A percentile compares a stretch with the other conserved stretches of the same genome.
Conservation (phyloP, 1,284 basidiomycete genomes). For the Rhodotorula sp. region DNA sequence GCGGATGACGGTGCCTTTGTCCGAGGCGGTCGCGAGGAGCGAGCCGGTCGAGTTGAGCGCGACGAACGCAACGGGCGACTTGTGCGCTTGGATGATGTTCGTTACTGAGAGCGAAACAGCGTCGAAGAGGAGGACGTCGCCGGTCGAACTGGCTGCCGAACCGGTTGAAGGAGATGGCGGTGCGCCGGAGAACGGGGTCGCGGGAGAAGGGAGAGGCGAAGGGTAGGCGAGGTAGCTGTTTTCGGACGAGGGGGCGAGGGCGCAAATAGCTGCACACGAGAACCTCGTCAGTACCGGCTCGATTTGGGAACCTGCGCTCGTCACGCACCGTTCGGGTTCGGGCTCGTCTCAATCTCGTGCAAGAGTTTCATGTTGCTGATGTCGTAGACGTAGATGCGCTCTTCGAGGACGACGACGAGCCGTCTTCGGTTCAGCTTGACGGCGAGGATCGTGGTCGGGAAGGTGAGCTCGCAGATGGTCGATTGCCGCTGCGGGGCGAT, state of each 20-base stretch:
- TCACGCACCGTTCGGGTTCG: constrained; percentile 81
- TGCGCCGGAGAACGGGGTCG: constrained; percentile 59
- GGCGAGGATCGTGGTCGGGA: constrained; percentile 90
- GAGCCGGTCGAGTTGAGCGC: constrained; percentile 84
- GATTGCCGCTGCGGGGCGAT: constrained; percentile 72
- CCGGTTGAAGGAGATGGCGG: constrained; percentile 49
- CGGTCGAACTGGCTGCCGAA: constrained; percentile 54
- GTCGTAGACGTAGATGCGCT: constrained; percentile 98
- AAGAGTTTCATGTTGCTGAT: constrained; percentile 97
- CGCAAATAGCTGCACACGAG: constrained; percentile 73
- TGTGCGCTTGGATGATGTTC: constrained; percentile 97
- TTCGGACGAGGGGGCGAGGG: constrained; percentile 92
- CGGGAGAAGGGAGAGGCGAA: constrained; percentile 82
- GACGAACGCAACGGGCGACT: constrained; percentile 83
- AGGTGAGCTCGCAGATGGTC: constrained; percentile 97
- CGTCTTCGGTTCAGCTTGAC: constrained; percentile 97
- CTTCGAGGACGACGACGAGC: constrained; percentile 90
- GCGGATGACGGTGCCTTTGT: constrained; percentile 95
- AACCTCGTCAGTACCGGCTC: constrained; percentile 83
- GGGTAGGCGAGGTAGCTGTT: constrained; percentile 94
- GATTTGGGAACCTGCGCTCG: constrained; percentile 85
- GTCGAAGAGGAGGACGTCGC: constrained; percentile 90
- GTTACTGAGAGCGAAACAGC: constrained; percentile 85
- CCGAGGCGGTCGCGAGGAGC: constrained; percentile 87
- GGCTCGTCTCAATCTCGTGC: constrained; percentile 95